These are phyloP conservation scores for Lipomyces sp. DNA, from an alignment of 805 yeast genomes.

Conservation along the genomic window DNA sequence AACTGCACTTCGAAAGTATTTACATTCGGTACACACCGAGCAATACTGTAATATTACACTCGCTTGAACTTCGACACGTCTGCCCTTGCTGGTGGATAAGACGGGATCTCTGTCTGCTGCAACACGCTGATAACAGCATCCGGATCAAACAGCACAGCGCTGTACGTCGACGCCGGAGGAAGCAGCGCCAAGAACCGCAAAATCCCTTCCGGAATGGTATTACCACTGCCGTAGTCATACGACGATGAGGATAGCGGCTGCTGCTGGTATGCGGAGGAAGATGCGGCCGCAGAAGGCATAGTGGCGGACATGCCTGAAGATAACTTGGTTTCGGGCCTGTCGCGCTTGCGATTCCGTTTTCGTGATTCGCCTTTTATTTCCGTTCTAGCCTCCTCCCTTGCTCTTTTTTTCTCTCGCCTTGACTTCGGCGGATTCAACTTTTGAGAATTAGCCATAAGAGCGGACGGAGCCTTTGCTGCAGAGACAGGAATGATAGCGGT, in stretches of 20 bases:
- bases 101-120: conserved; percentile 32
- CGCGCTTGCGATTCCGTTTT: conserved; percentile 20
- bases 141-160: conserved; percentile 53
- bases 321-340: conserved; percentile 20
- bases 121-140: conserved; percentile 47
- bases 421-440: neutral
- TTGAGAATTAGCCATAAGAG: neutral
- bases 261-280: no score
- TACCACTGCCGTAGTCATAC: neutral
- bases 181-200: conserved; percentile 53
- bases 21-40: no score
- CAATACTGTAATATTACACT: neutral
- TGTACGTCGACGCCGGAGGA: conserved; percentile 59
- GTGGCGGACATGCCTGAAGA: no score
- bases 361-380: conserved; percentile 5
- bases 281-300: no score
- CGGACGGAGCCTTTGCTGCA: neutral
- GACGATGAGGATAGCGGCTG: neutral
- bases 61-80: conserved; percentile 15
- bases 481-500: neutral
- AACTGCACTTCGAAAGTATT: no score
- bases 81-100: conserved; percentile 21
- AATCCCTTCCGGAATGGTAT: conserved; percentile 31
- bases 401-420: conserved; percentile 10
- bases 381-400: neutral